Evolutionary conservation across 2,329 filamentous ascomycete genomes (phyloP).

Genomic region (Aureobasidium namibiae): DNA sequence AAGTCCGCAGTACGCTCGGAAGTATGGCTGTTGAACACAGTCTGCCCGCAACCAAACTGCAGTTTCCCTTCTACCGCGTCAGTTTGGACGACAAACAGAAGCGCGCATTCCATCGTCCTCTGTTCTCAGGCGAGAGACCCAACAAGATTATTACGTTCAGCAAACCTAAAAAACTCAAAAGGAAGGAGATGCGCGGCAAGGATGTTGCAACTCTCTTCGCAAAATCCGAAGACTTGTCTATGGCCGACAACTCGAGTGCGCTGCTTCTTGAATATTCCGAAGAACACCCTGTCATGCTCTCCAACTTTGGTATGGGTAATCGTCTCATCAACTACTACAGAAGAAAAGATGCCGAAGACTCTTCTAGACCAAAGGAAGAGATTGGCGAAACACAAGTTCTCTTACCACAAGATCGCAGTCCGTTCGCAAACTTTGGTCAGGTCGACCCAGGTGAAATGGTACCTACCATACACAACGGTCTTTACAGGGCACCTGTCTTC

Average conservation of each 20-base stretch:
- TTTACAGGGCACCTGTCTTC: constrained; percentile 93
- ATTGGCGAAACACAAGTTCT: constrained; percentile 84
- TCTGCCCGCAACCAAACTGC: constrained; percentile 79
- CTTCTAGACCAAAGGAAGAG: constrained; percentile 66
- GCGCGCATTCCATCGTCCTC: constrained; percentile 76
- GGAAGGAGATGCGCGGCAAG: constrained; percentile 74
- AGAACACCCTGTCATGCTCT: constrained; percentile 82
- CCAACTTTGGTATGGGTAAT: constrained; percentile 96
- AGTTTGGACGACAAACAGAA: constrained; percentile 64
- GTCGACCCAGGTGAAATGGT: constrained; percentile 87
- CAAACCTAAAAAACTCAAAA: constrained; percentile 64
- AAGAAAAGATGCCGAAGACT: constrained; percentile 70
- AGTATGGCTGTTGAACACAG: constrained; percentile 92
- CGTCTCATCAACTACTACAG: constrained; percentile 96
- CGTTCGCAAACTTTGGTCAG: constrained; percentile 89
- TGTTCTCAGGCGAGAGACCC: constrained; percentile 49
- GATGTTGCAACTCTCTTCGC: constrained; percentile 70
- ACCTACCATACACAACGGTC: constrained; percentile 84
- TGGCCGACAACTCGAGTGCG: constrained; percentile 81
- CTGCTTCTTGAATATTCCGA: constrained; percentile 94
- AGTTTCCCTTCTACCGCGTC: constrained; percentile 94
- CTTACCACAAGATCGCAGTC: constrained; percentile 87
- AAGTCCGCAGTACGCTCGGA: constrained; percentile 84
- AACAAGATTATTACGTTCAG: constrained; percentile 65
- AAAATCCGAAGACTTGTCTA: constrained; percentile 70